Conservation (phyloP, 1,284 basidiomycete species). For the Rugosomyces carneus region DNA sequence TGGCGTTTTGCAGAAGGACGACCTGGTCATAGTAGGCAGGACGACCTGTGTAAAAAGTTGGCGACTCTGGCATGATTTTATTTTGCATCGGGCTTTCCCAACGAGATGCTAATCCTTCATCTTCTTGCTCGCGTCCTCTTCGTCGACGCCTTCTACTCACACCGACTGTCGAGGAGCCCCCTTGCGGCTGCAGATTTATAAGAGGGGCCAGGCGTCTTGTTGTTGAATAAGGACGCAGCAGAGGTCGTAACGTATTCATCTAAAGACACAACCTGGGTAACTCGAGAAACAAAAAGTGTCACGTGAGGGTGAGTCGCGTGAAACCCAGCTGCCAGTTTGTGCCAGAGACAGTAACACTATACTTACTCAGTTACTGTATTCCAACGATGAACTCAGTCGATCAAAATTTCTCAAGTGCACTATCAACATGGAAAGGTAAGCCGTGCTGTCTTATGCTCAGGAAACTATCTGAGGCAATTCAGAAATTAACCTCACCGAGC, state of each 20-base stretch:
- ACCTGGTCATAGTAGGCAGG: slow-evolving; percentile 74
- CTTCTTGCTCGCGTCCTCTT: slow-evolving; percentile 10
- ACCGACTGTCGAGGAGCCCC: background rate
- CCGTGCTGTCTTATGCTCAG: background rate
- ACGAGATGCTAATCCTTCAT: slow-evolving; percentile 6
- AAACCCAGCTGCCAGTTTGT: too few species aligned
- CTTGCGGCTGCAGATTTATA: slow-evolving; percentile 8
- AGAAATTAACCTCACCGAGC: slow-evolving; percentile 85
- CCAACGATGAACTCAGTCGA: slow-evolving; percentile 38
- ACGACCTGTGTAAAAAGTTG: slow-evolving; percentile 87
- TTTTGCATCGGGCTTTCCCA: slow-evolving; percentile 8
- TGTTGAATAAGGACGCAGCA: slow-evolving; percentile 21
- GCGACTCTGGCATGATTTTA: slow-evolving; percentile 42
- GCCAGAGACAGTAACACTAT: too few species aligned
- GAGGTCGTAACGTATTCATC: slow-evolving; percentile 19
- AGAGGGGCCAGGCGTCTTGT: slow-evolving; percentile 16
- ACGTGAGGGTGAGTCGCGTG: too few species aligned
- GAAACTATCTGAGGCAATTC: slow-evolving; percentile 3
- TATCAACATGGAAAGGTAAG: slow-evolving; percentile 84
- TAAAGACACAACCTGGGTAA: too few species aligned
- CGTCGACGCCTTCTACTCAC: slow-evolving; percentile 10
- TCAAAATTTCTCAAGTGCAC: slow-evolving; percentile 80
- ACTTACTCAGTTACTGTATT: background rate
- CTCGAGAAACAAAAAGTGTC: too few species aligned
- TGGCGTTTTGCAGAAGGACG: slow-evolving; percentile 59